Base-by-base conservation (phyloP, 495 filamentous ascomycete species). In the Neurospora tetraspora region DNA sequence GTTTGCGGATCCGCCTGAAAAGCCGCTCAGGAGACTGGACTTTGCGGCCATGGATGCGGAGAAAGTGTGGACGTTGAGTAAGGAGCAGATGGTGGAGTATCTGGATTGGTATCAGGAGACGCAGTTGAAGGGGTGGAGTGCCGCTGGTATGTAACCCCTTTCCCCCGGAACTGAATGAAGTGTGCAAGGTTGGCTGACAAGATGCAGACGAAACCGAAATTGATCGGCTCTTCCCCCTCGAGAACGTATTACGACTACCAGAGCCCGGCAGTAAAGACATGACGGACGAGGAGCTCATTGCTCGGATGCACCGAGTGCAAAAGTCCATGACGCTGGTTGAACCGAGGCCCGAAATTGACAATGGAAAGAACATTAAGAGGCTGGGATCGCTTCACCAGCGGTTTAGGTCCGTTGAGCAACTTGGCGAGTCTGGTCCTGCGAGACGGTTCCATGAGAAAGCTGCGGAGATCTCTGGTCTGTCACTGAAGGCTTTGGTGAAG, bases 81-180 rank as follows among this genome's bases (percentile, higher is more conserved):
- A 85, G 20, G 78, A 83, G 11, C 88, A 96, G 73, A 78, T 98
- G 70, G 91, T 96, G 74, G 87, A 91, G 69, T 97, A 97, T 73
- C 84, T 99, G 85, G 89, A 94, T 79, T 98, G 93, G 92, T 97
- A 93, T 77, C 91, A 95, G 78, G 86, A 87, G 75, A 93, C 84
- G 38, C 96, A 90, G 88, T 77, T 91, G 71, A 81, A 86, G 20
- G 76, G 11, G 7, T 65, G 77, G 14, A 79, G 83, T 23, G 77
- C 79, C 7, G 83, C 81, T 74, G 81, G 86, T 87, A 78, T 71
- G 77, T 72, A 34, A 34, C 39, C 12, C 14, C 37, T 5, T 14
- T 39, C 5, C 4, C 38, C 37, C 37, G 37, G 3, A 11, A 38
- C 7, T 9, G 37, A 38, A 38, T 10, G 37, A 38, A 11, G 37